Base-by-base conservation (phyloP, 2,329 filamentous ascomycete genomes). In the Furcasterigmium furcatum region DNA sequence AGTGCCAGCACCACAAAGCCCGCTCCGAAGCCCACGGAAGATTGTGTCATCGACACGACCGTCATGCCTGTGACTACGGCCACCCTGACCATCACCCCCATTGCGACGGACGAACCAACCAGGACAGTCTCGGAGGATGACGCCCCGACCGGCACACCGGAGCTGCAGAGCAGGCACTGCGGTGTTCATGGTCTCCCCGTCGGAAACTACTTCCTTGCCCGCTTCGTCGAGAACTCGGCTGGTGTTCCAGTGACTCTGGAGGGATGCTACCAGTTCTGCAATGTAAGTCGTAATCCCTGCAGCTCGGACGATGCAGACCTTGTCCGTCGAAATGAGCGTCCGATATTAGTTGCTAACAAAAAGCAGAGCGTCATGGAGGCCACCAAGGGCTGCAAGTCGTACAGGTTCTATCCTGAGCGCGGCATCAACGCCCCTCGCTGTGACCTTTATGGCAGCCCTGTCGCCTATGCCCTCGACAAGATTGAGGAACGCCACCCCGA, bases 201-300 rank as follows among this genome's bases (percentile, higher is more conserved):
- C 3, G 65, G 64, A 9, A 57, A 58, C 45, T 69, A 60, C 48
- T 67, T 71, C 48, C 51, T 72, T 3, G 66, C 62, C 10, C 61
- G 64, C 50, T 72, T 64, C 48, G 58, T 61, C 38, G 58, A 70
- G 52, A 60, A 71, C 46, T 56, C 51, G 7, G 47, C 47, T 2
- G 56, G 52, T 12, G 60, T 64, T 29, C 53, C 57, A 2, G 62
- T 73, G 20, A 67, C 64, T 3, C 55, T 68, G 8, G 55, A 65
- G 46, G 68, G 66, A 3, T 72, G 70, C 57, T 72, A 61, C 55
- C 59, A 70, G 48, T 68, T 71, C 56, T 73, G 70, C 51, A 51
- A 52, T 42, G 69, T 64, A 53, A 61, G 56, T 54, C n/a, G n/a
- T 7, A 22, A 10, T 36, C 9, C 24, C 22, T 25, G 14, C 9